Conservation (phyloP, 2,329 filamentous ascomycete genomes). For the Aciculosporium take region DNA sequence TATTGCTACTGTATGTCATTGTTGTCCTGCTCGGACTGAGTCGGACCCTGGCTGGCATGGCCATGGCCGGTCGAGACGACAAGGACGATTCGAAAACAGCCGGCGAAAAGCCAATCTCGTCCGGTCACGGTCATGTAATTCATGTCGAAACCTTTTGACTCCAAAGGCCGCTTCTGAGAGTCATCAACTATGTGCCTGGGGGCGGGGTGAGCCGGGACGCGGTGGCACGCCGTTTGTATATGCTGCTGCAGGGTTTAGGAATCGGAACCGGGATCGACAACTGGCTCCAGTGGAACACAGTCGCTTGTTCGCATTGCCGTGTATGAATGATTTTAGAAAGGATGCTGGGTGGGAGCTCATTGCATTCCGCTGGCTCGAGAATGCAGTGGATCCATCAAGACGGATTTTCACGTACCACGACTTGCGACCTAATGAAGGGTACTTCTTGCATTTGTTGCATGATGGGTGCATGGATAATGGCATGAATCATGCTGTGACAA, state of each 20-base stretch:
- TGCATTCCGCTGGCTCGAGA: neutral
- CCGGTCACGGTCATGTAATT: neutral
- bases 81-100: conserved; percentile 21
- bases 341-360: neutral
- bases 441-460: too few species aligned
- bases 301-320: neutral
- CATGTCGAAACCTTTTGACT: neutral
- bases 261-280: too few species aligned
- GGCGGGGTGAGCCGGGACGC: too few species aligned
- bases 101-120: neutral
- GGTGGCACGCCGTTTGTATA: too few species aligned
- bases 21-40: conserved; percentile 61
- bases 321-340: neutral
- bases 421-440: too few species aligned
- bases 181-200: neutral
- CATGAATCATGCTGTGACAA: too few species aligned
- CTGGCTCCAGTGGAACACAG: neutral
- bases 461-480: too few species aligned
- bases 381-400: neutral
- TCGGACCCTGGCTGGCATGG: conserved; percentile 49
- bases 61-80: conserved; percentile 37
- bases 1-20: conserved; percentile 66
- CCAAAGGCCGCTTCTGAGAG: neutral
- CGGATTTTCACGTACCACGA: too few species aligned
- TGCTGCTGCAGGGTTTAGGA: too few species aligned